Evolutionary conservation across 192 early-diverging fungal genomes (phyloP).

Genomic region (Rhizoclosmatium sp.): DNA sequence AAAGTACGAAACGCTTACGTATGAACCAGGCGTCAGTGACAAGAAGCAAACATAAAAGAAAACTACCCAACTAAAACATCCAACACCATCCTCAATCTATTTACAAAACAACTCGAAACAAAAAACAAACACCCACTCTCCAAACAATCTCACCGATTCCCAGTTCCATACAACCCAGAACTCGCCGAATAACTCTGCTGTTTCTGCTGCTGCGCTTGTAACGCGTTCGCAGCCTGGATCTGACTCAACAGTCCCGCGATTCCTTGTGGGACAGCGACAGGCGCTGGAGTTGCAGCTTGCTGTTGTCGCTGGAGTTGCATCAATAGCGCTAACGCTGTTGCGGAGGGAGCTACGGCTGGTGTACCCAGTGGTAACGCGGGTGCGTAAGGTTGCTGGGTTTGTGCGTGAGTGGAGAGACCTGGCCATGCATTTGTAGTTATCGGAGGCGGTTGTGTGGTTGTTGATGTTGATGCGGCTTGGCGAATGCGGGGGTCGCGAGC

Average conservation of each 20-base stretch:
- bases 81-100: neutral
- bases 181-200: neutral
- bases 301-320: conserved; percentile 29
- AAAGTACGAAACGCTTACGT: too few relatives aligned
- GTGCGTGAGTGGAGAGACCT: neutral
- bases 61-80: neutral
- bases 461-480: neutral
- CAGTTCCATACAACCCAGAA: conserved; percentile 1
- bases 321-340: conserved; percentile 8
- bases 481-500: neutral
- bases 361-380: neutral
- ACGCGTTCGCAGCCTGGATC: conserved; percentile 1
- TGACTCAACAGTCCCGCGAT: conserved; percentile 33
- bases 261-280: neutral
- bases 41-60: neutral
- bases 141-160: neutral
- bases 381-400: neutral
- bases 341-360: neutral
- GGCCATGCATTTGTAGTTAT: neutral
- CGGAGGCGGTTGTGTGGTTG: neutral
- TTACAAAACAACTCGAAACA: conserved; percentile 3
- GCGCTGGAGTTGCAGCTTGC: conserved; percentile 6
- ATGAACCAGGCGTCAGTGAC: too few relatives aligned
- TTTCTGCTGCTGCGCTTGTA: neutral
- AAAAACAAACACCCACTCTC: conserved; percentile 1